phyloP scores from a whole-genome alignment of 805 yeast species.

The Pichia membranifaciens region DNA sequence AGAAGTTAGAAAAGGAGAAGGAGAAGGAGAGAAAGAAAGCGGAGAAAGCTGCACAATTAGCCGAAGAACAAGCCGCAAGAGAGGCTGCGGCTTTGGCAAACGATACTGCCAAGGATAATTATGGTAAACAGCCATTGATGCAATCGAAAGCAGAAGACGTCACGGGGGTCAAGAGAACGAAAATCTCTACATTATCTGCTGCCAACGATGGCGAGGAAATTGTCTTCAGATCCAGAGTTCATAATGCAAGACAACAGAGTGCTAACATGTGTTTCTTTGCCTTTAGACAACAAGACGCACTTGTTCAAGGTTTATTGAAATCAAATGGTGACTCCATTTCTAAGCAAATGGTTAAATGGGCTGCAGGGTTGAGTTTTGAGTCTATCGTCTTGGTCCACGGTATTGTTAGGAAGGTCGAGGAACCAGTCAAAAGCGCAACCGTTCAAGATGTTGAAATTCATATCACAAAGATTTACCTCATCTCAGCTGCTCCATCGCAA shows the following conservation, averaged over 20 bases:
- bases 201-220: slow-evolving; percentile 71
- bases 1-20: slow-evolving; percentile 87
- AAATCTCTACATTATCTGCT: slow-evolving; percentile 51
- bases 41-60: slow-evolving; percentile 83
- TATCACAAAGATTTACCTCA: slow-evolving; percentile 64
- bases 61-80: slow-evolving; percentile 78
- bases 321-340: slow-evolving; percentile 67
- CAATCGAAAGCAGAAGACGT: slow-evolving; percentile 53
- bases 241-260: slow-evolving; percentile 91
- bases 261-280: slow-evolving; percentile 89
- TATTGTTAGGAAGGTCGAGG: slow-evolving; percentile 73
- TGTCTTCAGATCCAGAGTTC: slow-evolving; percentile 88
- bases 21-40: slow-evolving; percentile 92
- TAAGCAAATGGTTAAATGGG: slow-evolving; percentile 97
- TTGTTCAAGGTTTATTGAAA: slow-evolving; percentile 80
- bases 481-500: slow-evolving; percentile 85
- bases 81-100: slow-evolving; percentile 62
- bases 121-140: slow-evolving; percentile 84
- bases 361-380: slow-evolving; percentile 77
- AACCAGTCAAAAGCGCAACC: slow-evolving; percentile 83
- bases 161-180: slow-evolving; percentile 59
- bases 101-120: slow-evolving; percentile 82
- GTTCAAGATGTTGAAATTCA: slow-evolving; percentile 85
- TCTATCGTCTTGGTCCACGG: slow-evolving; percentile 91
- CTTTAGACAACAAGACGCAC: slow-evolving; percentile 80